phyloP scores from a whole-genome alignment of 345 rosid genomes.

The Populus deltoides region DNA sequence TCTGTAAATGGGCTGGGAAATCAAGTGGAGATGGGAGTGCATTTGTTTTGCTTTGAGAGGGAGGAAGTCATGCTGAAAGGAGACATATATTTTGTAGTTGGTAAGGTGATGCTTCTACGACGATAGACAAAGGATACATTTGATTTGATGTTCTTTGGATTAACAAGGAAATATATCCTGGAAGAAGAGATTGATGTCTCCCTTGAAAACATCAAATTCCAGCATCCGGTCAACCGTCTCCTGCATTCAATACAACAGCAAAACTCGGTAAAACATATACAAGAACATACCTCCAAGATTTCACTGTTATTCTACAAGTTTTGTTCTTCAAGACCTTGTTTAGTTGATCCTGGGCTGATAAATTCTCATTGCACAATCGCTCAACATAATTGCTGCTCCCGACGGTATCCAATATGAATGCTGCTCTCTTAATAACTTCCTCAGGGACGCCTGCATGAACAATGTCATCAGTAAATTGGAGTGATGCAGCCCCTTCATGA shows the following conservation, averaged over 20 bases:
- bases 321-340: constrained; percentile 44
- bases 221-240: constrained; percentile 65
- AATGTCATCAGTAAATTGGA: neutral
- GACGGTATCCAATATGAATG: constrained; percentile 47
- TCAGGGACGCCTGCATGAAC: constrained; percentile 63
- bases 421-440: constrained; percentile 81
- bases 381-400: constrained; percentile 47
- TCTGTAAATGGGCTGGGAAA: too few species aligned
- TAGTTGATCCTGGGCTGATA: constrained; percentile 62
- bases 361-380: constrained; percentile 50
- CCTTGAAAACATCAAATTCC: constrained; percentile 51
- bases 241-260: constrained; percentile 34
- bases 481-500: neutral
- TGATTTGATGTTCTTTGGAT: neutral
- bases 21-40: too few species aligned
- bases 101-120: neutral
- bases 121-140: neutral
- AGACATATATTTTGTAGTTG: neutral
- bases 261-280: neutral
- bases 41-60: neutral
- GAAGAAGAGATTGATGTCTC: constrained; percentile 61
- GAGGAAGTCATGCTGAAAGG: neutral
- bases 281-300: neutral
- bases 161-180: constrained; percentile 39
- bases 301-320: neutral